Evolutionary conservation across 2,329 filamentous ascomycete genomes (phyloP).

Genomic region (Fusarium solani-melongenae): DNA sequence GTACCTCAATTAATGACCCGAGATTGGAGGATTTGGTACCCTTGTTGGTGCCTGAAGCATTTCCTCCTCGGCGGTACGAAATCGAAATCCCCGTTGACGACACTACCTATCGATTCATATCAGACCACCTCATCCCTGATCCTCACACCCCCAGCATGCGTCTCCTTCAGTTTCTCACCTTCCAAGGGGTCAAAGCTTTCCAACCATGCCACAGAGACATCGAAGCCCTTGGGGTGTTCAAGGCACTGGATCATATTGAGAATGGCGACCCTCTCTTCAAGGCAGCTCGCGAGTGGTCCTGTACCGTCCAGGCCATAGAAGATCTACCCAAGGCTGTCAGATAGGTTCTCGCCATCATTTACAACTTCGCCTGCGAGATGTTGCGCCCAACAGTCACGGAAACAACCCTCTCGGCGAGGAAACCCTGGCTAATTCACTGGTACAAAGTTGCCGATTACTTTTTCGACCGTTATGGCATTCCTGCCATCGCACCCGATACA

Average conservation of each 20-base stretch:
- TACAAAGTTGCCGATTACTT: constrained; percentile 42
- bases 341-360: constrained; percentile 47
- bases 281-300: constrained; percentile 47
- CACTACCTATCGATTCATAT: constrained; percentile 36
- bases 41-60: not conserved
- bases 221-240: constrained; percentile 34
- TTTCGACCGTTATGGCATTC: constrained; percentile 29
- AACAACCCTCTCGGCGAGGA: constrained; percentile 36
- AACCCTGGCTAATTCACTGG: constrained; percentile 46
- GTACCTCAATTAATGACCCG: not conserved
- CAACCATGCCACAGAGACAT: constrained; percentile 45
- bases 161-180: constrained; percentile 44
- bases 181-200: constrained; percentile 40
- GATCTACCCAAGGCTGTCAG: constrained; percentile 45
- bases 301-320: constrained; percentile 37
- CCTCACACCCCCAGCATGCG: constrained; percentile 28
- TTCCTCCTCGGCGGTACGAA: not conserved
- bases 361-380: constrained; percentile 46
- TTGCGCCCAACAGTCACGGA: constrained; percentile 32
- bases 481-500: constrained; percentile 24
- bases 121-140: constrained; percentile 39
- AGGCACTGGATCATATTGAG: constrained; percentile 36
- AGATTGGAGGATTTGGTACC: not conserved
- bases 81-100: constrained; percentile 39
- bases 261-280: constrained; percentile 42